Base-by-base conservation (phyloP, 495 filamentous ascomycete species). In the Cryomyces minteri region DNA sequence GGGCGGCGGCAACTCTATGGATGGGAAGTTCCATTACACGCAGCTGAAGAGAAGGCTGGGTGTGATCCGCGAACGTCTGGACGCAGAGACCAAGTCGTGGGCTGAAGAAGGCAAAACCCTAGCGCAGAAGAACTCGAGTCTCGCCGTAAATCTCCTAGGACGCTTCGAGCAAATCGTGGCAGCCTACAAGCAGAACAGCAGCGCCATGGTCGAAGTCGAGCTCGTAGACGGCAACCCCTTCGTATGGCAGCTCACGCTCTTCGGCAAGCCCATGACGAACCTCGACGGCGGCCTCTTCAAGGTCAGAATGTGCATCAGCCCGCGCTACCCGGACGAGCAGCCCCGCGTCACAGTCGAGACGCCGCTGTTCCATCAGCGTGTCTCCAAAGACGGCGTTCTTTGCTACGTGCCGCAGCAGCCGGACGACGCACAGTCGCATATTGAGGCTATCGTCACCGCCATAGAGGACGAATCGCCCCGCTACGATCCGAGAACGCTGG, bases 241-340 rank as follows among this genome's bases (percentile, higher is more conserved):
- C 54, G 47, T 72, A 2, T 77, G 71, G 76, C 53, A 58, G 33
- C 49, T 83, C 40, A 88, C 82, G 0, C 87, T 93, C 59, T 90
- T 94, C 55, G 90, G 90, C 33, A 75, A 81, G 42, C 84, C 88
- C 2, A 92, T 90, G 82, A 93, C 88, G 0, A 83, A 87, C 51
- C 71, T 94, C 4, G 92, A 96, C 48, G 90, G 90, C 5, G 90
- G 90, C 5, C 69, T 96, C 44, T 88, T 95, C 65, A 72, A 71
- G 44, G 79, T 95, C 54, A 79, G 69, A 51, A 69, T 96, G 31
- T 69, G 67, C 52, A 77, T 96, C 59, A 94, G 87, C 52, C 78
- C 87, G n/a, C 71, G 77, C 8, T 94, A 94, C 54, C 90, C 90
- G 0, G 76, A 81, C n/a, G 84, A 90, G 50, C 88, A 94, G 50